phyloP scores from a whole-genome alignment of 345 rosid species.

The Camelina laxa region DNA sequence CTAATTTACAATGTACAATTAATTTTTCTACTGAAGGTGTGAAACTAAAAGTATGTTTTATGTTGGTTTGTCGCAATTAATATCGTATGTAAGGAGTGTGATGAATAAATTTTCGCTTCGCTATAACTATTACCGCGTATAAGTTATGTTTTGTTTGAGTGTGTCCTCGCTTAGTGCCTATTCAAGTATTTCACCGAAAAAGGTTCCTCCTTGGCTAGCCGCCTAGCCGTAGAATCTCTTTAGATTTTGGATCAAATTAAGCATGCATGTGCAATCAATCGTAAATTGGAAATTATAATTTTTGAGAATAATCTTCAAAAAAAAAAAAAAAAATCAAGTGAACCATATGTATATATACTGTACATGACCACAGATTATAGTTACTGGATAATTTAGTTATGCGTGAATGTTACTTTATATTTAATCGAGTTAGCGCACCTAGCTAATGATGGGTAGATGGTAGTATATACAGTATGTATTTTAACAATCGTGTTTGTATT shows the following conservation, averaged over 20 bases:
- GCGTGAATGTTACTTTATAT: not conserved
- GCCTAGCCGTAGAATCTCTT: slow-evolving; percentile 2
- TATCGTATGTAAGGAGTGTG: slow-evolving; percentile 13
- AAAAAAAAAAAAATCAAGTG: not conserved
- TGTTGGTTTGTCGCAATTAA: slow-evolving; percentile 15
- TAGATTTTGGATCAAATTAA: slow-evolving; percentile 15
- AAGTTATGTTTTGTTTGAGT: slow-evolving; percentile 37
- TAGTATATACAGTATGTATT: slow-evolving; percentile 9
- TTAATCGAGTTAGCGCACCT: slow-evolving; percentile 25
- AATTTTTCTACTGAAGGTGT: slow-evolving; percentile 6
- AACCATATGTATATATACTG: not conserved
- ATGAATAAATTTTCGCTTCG: slow-evolving; percentile 23
- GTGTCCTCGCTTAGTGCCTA: not conserved
- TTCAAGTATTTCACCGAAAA: not conserved
- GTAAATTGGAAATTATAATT: not conserved
- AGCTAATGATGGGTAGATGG: slow-evolving; percentile 22
- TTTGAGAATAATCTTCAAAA: not conserved
- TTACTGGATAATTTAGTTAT: not conserved
- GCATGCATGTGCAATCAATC: slow-evolving; percentile 14
- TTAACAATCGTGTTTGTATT: not conserved
- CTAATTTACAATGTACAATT: slow-evolving; percentile 4
- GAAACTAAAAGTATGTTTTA: slow-evolving; percentile 21
- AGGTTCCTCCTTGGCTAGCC: not conserved
- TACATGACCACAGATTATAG: not conserved
- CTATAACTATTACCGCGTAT: not conserved